These are phyloP conservation scores for Heliosperma pusillum DNA, from an alignment of 148 eudicot genomes.

Conservation along the genomic window DNA sequence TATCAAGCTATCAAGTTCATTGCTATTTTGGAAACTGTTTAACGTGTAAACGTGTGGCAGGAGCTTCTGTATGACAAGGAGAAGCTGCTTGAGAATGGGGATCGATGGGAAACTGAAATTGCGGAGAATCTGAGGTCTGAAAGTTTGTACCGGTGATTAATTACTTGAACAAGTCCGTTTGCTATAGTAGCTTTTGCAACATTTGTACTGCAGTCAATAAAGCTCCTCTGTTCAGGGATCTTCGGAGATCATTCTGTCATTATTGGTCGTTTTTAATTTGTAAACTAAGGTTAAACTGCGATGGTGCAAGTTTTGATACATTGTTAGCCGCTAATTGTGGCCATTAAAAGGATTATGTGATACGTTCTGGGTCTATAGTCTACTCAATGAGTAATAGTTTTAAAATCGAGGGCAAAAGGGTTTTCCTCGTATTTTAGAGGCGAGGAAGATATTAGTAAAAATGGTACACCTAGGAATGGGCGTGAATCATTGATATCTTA, in stretches of 20 bases:
- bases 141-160: slow-evolving; percentile 77
- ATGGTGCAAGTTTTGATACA: slow-evolving; percentile 23
- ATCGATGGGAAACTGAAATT: slow-evolving; percentile 97
- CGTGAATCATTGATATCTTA: too few species aligned
- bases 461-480: too few species aligned
- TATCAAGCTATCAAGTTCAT: not conserved
- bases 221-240: slow-evolving; percentile 17
- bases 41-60: slow-evolving; percentile 29
- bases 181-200: slow-evolving; percentile 8
- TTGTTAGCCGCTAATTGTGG: not conserved
- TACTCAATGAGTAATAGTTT: too few species aligned
- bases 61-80: slow-evolving; percentile 98
- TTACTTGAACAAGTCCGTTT: not conserved
- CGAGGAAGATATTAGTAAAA: too few species aligned
- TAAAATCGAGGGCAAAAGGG: too few species aligned
- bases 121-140: slow-evolving; percentile 95
- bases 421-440: too few species aligned
- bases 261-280: not conserved
- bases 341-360: not conserved
- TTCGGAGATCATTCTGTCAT: slow-evolving; percentile 21
- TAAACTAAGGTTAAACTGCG: not conserved
- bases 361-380: too few species aligned
- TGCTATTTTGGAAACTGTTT: not conserved
- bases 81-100: slow-evolving; percentile 97
- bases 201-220: slow-evolving; percentile 26